A percentile compares a stretch with the other conserved stretches of the same genome.
Evolutionary conservation across 371 early-diverging fungal species (phyloP).

Genomic region (Mortierella sp.): DNA sequence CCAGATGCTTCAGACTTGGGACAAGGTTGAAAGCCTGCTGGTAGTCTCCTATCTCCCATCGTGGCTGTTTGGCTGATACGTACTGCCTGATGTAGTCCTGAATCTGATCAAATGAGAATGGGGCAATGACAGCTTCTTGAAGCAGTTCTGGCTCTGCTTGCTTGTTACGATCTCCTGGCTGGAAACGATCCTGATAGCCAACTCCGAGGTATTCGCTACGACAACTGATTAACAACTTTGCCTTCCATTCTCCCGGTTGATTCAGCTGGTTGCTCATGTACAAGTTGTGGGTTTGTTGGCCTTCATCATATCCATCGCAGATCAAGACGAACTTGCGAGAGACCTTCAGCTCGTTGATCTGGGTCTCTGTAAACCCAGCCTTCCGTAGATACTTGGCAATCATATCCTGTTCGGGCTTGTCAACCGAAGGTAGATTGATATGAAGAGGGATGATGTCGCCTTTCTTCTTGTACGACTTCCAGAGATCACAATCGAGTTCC

Average conservation of each 20-base stretch:
- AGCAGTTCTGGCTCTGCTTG: background rate
- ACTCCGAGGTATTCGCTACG: too few species aligned
- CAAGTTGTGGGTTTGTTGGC: background rate
- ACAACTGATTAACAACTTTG: background rate
- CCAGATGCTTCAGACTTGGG: background rate
- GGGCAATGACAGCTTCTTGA: conserved; percentile 2
- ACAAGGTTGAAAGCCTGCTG: background rate
- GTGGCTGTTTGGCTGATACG: background rate
- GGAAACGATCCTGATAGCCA: too few species aligned
- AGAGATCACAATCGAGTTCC: background rate
- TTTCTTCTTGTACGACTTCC: background rate
- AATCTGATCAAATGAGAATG: conserved; percentile 3
- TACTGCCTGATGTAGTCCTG: conserved; percentile 9
- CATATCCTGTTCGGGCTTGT: background rate
- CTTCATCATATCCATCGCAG: conserved; percentile 8
- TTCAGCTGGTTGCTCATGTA: conserved; percentile 8
- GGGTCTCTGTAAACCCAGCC: background rate
- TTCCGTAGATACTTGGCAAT: conserved; percentile 5
- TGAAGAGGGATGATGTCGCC: background rate
- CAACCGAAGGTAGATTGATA: conserved; percentile 3
- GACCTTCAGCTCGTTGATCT: background rate
- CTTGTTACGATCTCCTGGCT: background rate
- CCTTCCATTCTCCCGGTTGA: background rate
- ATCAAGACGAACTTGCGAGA: background rate
- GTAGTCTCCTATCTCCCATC: conserved; percentile 2